Evolutionary conservation across 106 monocot genomes (phyloP).

Genomic region (Platanthera zijinensis): DNA sequence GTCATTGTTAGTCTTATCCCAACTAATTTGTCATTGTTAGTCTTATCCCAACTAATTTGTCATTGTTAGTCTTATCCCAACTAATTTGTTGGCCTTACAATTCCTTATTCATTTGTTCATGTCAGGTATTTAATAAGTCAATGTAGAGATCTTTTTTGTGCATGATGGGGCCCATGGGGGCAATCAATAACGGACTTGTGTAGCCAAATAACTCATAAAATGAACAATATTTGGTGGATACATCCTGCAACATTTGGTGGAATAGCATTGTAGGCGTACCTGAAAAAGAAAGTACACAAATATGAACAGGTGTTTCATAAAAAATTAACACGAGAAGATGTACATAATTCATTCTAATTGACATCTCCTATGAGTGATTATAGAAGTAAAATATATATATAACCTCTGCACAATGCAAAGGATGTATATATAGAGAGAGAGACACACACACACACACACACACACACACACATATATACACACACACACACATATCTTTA

Average conservation of each 20-base stretch:
- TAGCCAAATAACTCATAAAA: background rate
- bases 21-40: background rate
- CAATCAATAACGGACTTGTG: background rate
- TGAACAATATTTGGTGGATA: slow-evolving; percentile 44
- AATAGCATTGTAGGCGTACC: slow-evolving; percentile 75
- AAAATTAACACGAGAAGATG: background rate
- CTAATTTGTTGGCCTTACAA: background rate
- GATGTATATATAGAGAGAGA: background rate
- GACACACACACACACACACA: background rate
- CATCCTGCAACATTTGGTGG: slow-evolving; percentile 57
- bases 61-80: background rate
- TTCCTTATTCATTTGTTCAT: background rate
- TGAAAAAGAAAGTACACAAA: slow-evolving; percentile 20
- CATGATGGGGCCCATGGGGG: too few species aligned
- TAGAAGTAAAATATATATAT: background rate
- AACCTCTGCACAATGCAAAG: background rate
- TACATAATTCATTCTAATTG: background rate
- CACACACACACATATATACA: background rate
- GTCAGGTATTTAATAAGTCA: background rate
- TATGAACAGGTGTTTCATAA: background rate
- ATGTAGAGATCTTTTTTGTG: background rate
- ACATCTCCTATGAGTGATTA: background rate
- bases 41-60: background rate
- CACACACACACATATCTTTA: background rate
- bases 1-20: background rate